phyloP scores from a whole-genome alignment of 352 stramenopile species.

The Phytophthora cactorum region DNA sequence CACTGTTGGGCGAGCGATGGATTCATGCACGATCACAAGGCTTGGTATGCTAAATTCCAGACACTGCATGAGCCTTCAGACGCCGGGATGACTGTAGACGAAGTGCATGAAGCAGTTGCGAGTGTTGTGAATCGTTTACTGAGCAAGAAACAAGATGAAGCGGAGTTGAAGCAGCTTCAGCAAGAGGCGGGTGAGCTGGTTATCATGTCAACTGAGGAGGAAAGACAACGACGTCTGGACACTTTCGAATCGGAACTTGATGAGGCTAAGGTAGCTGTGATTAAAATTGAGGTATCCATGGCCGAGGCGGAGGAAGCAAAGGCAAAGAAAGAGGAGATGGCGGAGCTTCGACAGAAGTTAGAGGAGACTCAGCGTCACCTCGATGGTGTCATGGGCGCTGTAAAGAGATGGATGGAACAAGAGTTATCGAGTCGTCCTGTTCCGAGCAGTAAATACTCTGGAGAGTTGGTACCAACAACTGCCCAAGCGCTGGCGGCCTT shows the following conservation, averaged over 20 bases:
- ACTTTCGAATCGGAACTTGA: slow-evolving; percentile 45
- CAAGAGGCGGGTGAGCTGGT: slow-evolving; percentile 35
- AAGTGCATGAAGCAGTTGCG: slow-evolving; percentile 43
- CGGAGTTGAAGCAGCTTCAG: slow-evolving; percentile 27
- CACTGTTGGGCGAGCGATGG: slow-evolving; percentile 45
- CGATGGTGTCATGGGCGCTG: slow-evolving; percentile 32
- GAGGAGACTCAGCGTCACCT: slow-evolving; percentile 43
- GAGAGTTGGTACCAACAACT: slow-evolving; percentile 39
- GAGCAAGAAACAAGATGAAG: slow-evolving; percentile 25
- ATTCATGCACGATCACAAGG: slow-evolving; percentile 32
- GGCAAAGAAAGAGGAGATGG: slow-evolving; percentile 79
- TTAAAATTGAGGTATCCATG: slow-evolving; percentile 41
- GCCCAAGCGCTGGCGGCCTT: slow-evolving; percentile 39
- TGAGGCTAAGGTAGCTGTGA: slow-evolving; percentile 46
- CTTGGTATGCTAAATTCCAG: slow-evolving; percentile 61
- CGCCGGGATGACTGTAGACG: slow-evolving; percentile 26
- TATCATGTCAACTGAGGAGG: slow-evolving; percentile 48
- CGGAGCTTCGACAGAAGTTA: slow-evolving; percentile 50
- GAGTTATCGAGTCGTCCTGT: slow-evolving; percentile 14
- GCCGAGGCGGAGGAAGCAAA: slow-evolving; percentile 74
- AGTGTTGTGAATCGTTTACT: slow-evolving; percentile 39
- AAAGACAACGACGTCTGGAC: slow-evolving; percentile 39
- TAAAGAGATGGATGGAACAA: slow-evolving; percentile 33
- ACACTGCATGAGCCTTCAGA: slow-evolving; percentile 42
- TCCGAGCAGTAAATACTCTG: slow-evolving; percentile 32